Base-by-base conservation (phyloP, 2,329 filamentous ascomycete genomes). In the Paecilomyces sp. region DNA sequence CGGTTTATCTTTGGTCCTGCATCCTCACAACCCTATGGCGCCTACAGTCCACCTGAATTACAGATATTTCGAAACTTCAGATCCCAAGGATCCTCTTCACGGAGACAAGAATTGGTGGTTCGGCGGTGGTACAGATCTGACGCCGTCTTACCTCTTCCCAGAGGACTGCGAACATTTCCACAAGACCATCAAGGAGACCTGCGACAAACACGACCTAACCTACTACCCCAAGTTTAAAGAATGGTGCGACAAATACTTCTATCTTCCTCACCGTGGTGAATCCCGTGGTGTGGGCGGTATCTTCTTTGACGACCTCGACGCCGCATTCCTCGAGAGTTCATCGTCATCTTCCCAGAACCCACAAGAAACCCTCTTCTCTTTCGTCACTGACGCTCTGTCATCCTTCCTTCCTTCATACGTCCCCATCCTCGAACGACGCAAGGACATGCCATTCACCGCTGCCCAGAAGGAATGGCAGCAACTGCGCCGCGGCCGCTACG, bases 241-340 rank as follows among this genome's bases (percentile, higher is more conserved):
- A 72, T 99, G 94, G 94, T 99, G 94, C 74, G 94, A 99, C 74
- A 87, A 95, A 68, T 99, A 99, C 80, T 99, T 99, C 78, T 88
- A 84, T 80, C 90, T 97, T 76, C 93, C 92, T 74, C 94, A 99
- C 79, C 87, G 94, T 54, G 85, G 85, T 61, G 94, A 99, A 79
- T 82, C 86, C 54, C 88, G 94, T 55, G 94, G 94, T 59, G 79
- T 99, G 34, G 94, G 94, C 57, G 94, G 94, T 58, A 97, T 99
- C 76, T 99, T 99, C 84, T 99, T 99, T 71, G 94, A 99, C 76
- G 94, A 99, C 73, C 82, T 99, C 13, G 94, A 99, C 73, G 89
- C 76, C 51, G 68, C 65, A 58, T 77, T 77, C 69, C 68, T 77
- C 30, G 64, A 74, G 57, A 70, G 68, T 33, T 74, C 73, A 4